Evolutionary conservation across 768 basidiomycete species (phyloP), one percentile per base, ranked within the genome.

Genomic region (Pisolithus marmoratus): DNA sequence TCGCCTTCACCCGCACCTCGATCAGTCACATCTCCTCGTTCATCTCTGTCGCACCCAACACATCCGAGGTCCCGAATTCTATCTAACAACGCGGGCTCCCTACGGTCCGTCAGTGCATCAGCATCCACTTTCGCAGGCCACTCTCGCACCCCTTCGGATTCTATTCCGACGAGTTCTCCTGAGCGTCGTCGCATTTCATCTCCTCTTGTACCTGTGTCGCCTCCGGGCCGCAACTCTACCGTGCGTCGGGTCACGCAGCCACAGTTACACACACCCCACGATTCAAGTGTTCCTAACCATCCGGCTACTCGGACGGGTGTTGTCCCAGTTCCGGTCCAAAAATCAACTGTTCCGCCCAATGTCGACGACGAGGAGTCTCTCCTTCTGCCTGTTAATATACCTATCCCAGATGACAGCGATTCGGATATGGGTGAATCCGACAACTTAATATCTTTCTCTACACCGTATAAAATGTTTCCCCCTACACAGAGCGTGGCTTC

Each of bases 321-420:
- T 20, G 70, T 72, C 17, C 71, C 75, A 26, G 61, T 74, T 5
- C 70, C 68, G 19, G 53, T 58, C 8, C 72, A 75, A 41, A 73
- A 76, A 40, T 79, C 81, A 7, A 67, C 71, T 4, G 55, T 75
- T 38, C 70, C 79, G 40, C 67, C 74, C 24, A 71, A 72, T 56
- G 60, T 71, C 17, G 64, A 69, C 41, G 69, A 53, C 68, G 80
- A 88, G 37, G 79, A 85, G 38, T 82, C 84, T 24, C 71, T 90
- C 4, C 76, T 91, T 37, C 71, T 85, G 42, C 87, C 89, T 1
- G 80, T 84, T 52, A 73, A 74, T 23, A 83, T 89, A 37, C 90
- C 88, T n/a, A 75, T 89, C 19, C 88, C 89, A 2, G 84, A 82
- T 56, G 80, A 84, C 58, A 82, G 77, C 56, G 87, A 89, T 59